Evolutionary conservation across 1,284 basidiomycete genomes (phyloP), one percentile per base, ranked within the genome.

Genomic region (Hemileia vastatrix): DNA sequence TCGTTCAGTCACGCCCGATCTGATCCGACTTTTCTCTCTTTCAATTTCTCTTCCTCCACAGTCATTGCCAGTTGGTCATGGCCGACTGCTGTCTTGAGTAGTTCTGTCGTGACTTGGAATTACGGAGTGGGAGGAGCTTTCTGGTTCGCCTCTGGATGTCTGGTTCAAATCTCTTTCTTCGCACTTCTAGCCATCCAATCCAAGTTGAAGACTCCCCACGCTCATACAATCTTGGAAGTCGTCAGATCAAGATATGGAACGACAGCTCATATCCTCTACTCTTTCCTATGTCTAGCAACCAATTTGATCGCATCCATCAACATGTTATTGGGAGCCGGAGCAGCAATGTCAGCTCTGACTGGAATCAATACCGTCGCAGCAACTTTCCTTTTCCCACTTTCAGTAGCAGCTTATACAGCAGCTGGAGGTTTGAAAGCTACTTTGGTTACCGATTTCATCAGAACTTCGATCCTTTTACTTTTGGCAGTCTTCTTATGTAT

Each of bases 201-300:
- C 18, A 68, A 68, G 45, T 65, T 68, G 51, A 66, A 64, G 36
- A 67, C 67, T 1, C 67, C 62, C 70, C 69, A 71, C 43, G 72
- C 72, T 0, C 71, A 72, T 47, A 73, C 72, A 5, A 63, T 72
- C n/a, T 61, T 72, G 23, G 71, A 73, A 54, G 65, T 73, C 33
- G 70, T 73, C 15, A 66, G 67, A 15, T 65, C 66, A 2, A 60
- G 72, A 6, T 73, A 73, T 40, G 71, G 72, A 9, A 68, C 67
- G 1, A 27, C 43, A 3, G 70, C 71, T 2, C 71, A 72, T 57
- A 63, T 67, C 63, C 45, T 72, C 23, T 72, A 71, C 66, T 70
- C 71, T 66, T 66, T 71, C 36, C 67, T 73, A 31, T 71, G 70
- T 54, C 57, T 73, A 5, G 62, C 66, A 15, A 72, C 70, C 64